Evolutionary conservation across 139 green algal species (phyloP).

Genomic region (Tetratostichococcus sp.): DNA sequence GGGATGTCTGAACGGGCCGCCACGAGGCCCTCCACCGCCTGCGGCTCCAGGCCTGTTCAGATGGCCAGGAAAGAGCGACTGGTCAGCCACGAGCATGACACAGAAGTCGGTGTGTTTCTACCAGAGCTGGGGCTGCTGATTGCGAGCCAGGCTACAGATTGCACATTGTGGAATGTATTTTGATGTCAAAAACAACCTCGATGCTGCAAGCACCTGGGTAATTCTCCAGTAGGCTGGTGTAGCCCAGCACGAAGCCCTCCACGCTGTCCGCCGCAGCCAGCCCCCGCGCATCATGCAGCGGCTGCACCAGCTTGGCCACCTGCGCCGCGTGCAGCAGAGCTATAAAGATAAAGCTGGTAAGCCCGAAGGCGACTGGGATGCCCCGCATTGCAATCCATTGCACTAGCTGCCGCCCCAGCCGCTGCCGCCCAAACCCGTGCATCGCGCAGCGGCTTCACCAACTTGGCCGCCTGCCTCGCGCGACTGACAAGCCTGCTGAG

Average conservation of each 20-base stretch:
- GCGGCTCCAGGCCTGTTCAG: constrained; percentile 30
- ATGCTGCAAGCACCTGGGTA: neutral
- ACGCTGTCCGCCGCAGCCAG: constrained; percentile 47
- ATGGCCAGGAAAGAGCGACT: neutral
- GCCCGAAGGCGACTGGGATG: too few relatives aligned
- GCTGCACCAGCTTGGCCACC: constrained; percentile 37
- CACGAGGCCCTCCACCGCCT: constrained; percentile 39
- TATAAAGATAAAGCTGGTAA: too few relatives aligned
- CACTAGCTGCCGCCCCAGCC: too few relatives aligned
- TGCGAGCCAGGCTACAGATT: neutral
- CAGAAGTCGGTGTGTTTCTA: too few relatives aligned
- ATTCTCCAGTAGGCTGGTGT: constrained; percentile 54
- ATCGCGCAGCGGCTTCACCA: too few relatives aligned
- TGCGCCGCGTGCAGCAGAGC: constrained; percentile 1
- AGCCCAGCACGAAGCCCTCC: constrained; percentile 63
- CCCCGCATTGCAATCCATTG: too few relatives aligned
- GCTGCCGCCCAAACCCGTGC: too few relatives aligned
- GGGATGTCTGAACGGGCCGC: constrained; percentile 32
- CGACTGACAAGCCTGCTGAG: too few relatives aligned
- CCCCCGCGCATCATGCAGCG: constrained; percentile 45
- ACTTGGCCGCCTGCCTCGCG: too few relatives aligned
- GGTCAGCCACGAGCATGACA: too few relatives aligned
- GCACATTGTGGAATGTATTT: neutral
- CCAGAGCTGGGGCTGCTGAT: too few relatives aligned
- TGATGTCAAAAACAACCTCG: neutral